Evolutionary conservation across 2,329 filamentous ascomycete species (phyloP).

Genomic region (Beauveria australis): DNA sequence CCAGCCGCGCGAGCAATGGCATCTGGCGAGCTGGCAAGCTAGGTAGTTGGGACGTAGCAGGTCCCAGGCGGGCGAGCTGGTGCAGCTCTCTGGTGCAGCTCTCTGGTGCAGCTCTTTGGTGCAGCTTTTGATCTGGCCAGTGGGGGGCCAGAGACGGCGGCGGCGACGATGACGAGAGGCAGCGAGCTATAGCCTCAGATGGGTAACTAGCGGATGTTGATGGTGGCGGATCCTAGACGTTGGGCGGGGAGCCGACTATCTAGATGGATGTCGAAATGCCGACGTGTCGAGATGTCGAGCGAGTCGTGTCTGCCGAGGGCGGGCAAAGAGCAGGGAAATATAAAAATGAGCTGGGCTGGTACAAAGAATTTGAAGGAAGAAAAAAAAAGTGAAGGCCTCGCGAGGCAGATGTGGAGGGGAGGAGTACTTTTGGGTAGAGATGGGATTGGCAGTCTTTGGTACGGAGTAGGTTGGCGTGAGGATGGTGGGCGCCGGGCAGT

Average conservation of each 20-base stretch:
- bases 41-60: background rate
- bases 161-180: background rate
- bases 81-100: background rate
- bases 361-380: background rate
- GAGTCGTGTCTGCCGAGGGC: background rate
- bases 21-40: background rate
- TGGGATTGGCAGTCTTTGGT: background rate
- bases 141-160: background rate
- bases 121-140: background rate
- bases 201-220: background rate
- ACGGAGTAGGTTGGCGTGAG: background rate
- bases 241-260: background rate
- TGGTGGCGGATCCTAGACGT: background rate
- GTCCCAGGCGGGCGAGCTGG: background rate
- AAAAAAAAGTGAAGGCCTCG: background rate
- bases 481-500: background rate
- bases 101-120: background rate
- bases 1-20: conserved; percentile 2
- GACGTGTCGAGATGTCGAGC: background rate
- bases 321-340: background rate
- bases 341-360: background rate
- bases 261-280: background rate
- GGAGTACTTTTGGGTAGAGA: background rate
- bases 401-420: conserved; percentile 2
- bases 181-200: background rate